Conservation (phyloP, 2,329 filamentous ascomycete genomes). For the Trichoderma koningiopsis region DNA sequence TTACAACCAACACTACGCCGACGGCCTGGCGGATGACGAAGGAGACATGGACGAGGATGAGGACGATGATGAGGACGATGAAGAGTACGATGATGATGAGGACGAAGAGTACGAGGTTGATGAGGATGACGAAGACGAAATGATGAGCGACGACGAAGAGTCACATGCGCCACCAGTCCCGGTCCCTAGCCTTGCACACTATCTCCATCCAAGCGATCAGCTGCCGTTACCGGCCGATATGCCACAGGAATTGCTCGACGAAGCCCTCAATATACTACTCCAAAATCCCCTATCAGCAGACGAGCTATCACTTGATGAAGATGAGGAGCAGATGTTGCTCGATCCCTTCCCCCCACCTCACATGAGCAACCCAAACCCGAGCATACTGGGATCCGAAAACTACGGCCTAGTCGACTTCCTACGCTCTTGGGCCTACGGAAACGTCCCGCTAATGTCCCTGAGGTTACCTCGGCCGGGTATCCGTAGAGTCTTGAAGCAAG, state of each 20-base stretch:
- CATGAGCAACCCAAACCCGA: conserved; percentile 40
- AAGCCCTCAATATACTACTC: neutral
- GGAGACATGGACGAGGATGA: conserved; percentile 1
- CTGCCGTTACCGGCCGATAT: neutral
- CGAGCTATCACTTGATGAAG: conserved; percentile 6
- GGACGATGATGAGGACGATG: neutral
- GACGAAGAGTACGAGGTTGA: neutral
- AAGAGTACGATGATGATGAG: neutral
- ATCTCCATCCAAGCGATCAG: conserved; percentile 2
- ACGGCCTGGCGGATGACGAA: neutral
- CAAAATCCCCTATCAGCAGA: neutral
- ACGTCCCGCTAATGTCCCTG: conserved; percentile 26
- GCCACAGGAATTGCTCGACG: neutral
- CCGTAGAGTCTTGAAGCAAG: conserved; percentile 40
- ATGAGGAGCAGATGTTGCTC: conserved; percentile 12
- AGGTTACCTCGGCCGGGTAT: conserved; percentile 35
- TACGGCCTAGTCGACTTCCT: conserved; percentile 54
- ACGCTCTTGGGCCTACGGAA: conserved; percentile 47
- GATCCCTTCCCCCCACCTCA: conserved; percentile 29
- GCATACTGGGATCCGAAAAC: conserved; percentile 52
- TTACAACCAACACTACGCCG: neutral
- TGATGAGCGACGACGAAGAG: neutral
- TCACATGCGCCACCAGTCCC: neutral
- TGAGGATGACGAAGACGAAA: neutral
- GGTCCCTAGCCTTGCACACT: conserved; percentile 1